These are phyloP conservation scores for Fistulinella staudtii DNA, from an alignment of 1,284 basidiomycete genomes.

Conservation along the genomic window DNA sequence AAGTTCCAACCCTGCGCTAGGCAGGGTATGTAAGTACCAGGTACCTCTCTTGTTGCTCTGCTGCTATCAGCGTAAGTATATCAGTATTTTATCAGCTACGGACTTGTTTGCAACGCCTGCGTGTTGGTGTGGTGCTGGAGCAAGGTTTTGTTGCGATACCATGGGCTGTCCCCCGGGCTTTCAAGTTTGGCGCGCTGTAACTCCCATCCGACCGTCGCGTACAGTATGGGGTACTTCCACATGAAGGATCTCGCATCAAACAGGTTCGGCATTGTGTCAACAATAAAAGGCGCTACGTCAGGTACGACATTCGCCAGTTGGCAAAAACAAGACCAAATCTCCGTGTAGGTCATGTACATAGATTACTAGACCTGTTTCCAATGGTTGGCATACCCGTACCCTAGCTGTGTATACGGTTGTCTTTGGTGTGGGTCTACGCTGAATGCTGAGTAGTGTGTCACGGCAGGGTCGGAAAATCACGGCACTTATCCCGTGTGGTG, in stretches of 20 bases:
- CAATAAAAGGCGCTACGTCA: slow-evolving; percentile 19
- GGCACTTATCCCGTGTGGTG: too few species aligned
- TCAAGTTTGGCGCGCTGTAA: not conserved
- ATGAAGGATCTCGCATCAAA: slow-evolving; percentile 17
- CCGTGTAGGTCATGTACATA: slow-evolving; percentile 1
- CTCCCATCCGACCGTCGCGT: slow-evolving; percentile 2
- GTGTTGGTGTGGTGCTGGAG: slow-evolving; percentile 7
- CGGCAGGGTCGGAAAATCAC: too few species aligned
- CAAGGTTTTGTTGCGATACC: slow-evolving; percentile 6
- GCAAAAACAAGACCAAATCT: not conserved
- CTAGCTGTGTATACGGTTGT: not conserved
- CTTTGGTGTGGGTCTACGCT: not conserved
- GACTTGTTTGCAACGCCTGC: slow-evolving; percentile 5
- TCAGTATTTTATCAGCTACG: slow-evolving; percentile 32
- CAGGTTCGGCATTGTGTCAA: slow-evolving; percentile 15
- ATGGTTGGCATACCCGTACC: not conserved
- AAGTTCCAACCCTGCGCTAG: slow-evolving; percentile 31
- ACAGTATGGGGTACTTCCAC: not conserved
- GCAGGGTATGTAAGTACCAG: slow-evolving; percentile 35
- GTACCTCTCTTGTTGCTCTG: slow-evolving; percentile 25
- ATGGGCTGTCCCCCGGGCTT: not conserved
- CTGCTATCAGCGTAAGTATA: slow-evolving; percentile 34
- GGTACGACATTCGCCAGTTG: slow-evolving; percentile 9
- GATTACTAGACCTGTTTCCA: not conserved
- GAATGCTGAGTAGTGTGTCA: too few species aligned